Evolutionary conservation across 768 basidiomycete genomes (phyloP).

Genomic region (Cystobasidium tubakii): DNA sequence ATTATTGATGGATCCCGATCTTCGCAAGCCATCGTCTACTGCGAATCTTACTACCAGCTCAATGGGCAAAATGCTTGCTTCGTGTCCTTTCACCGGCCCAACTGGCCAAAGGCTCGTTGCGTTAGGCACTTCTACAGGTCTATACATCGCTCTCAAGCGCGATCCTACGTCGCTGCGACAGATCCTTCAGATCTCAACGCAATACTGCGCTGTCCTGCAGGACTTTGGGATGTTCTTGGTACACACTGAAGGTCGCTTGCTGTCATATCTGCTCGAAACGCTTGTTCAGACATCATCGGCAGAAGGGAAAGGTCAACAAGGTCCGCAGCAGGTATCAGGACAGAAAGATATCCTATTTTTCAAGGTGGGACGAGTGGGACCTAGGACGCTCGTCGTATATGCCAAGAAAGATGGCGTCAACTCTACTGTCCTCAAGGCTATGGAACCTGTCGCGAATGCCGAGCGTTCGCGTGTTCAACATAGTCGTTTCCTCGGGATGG

Average conservation of each 20-base stretch:
- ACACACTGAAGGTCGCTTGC: slow-evolving; percentile 73
- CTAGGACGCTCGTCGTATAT: slow-evolving; percentile 78
- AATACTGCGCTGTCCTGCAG: slow-evolving; percentile 90
- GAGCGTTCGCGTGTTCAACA: slow-evolving; percentile 63
- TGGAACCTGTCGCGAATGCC: slow-evolving; percentile 83
- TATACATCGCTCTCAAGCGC: slow-evolving; percentile 88
- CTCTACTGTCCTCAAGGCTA: slow-evolving; percentile 89
- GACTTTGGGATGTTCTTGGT: slow-evolving; percentile 96
- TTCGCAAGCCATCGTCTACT: slow-evolving; percentile 31
- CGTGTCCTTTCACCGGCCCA: slow-evolving; percentile 54
- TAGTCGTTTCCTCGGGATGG: slow-evolving; percentile 66
- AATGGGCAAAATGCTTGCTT: slow-evolving; percentile 29
- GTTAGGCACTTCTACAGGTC: slow-evolving; percentile 88
- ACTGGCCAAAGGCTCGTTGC: slow-evolving; percentile 83
- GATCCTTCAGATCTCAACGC: slow-evolving; percentile 85
- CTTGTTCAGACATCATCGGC: slow-evolving; percentile 71
- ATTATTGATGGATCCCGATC: slow-evolving; percentile 39
- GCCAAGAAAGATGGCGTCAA: slow-evolving; percentile 92
- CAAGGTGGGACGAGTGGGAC: slow-evolving; percentile 78
- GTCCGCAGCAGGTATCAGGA: slow-evolving; percentile 84
- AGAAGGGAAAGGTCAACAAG: slow-evolving; percentile 54
- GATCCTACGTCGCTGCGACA: slow-evolving; percentile 84
- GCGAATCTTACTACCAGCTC: background rate
- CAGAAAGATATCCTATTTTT: slow-evolving; percentile 93
- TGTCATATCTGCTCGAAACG: slow-evolving; percentile 76